Conservation (phyloP, 2,329 filamentous ascomycete genomes). For the Penicillium sclerotigenum region DNA sequence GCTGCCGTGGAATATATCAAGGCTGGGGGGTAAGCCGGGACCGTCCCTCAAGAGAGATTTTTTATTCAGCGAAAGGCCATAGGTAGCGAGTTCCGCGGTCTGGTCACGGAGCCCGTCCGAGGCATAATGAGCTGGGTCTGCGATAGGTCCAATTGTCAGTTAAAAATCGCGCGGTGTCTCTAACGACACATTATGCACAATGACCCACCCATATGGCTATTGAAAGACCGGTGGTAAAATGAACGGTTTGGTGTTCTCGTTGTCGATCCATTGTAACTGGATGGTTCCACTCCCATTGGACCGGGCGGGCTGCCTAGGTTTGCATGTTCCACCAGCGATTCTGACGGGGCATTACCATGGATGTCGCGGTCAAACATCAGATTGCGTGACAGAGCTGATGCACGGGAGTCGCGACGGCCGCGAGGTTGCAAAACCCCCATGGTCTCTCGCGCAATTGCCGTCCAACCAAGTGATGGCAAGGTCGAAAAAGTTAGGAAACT, state of each 20-base stretch:
- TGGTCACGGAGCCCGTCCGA: slow-evolving; percentile 75
- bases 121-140: slow-evolving; percentile 71
- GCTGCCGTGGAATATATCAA: slow-evolving; percentile 31
- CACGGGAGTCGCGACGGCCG: slow-evolving; percentile 30
- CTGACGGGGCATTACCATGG: slow-evolving; percentile 15
- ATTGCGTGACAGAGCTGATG: slow-evolving; percentile 26
- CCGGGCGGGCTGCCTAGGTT: slow-evolving; percentile 29
- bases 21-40: slow-evolving; percentile 27
- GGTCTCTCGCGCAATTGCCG: slow-evolving; percentile 12
- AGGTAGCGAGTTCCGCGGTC: slow-evolving; percentile 80
- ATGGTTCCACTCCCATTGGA: slow-evolving; percentile 26
- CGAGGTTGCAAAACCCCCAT: slow-evolving; percentile 33
- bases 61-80: slow-evolving; percentile 60
- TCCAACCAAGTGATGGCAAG: not conserved
- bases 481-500: not conserved
- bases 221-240: slow-evolving; percentile 47
- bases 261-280: slow-evolving; percentile 32
- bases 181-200: not conserved
- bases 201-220: slow-evolving; percentile 38
- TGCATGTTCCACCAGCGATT: slow-evolving; percentile 29
- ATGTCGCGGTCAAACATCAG: slow-evolving; percentile 22
- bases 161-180: slow-evolving; percentile 5
- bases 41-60: slow-evolving; percentile 25
- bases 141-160: slow-evolving; percentile 41
- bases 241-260: slow-evolving; percentile 44